These are phyloP conservation scores for Hypsizygus marmoreus DNA, from an alignment of 768 basidiomycete genomes.

Conservation along the genomic window DNA sequence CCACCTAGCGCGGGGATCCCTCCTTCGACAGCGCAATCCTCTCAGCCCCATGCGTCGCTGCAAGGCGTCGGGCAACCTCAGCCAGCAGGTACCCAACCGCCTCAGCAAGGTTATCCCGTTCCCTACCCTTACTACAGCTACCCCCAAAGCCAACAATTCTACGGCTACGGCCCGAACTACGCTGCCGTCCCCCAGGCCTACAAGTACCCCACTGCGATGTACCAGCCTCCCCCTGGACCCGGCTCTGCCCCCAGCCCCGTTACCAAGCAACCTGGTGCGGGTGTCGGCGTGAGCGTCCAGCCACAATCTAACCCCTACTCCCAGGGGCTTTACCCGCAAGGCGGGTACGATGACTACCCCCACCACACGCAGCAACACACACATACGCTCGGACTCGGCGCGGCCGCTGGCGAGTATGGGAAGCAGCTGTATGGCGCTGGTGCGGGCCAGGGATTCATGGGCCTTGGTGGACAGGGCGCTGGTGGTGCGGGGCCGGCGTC, in stretches of 20 bases:
- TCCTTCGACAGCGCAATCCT: slow-evolving; percentile 52
- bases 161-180: slow-evolving; percentile 61
- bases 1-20: slow-evolving; percentile 48
- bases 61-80: slow-evolving; percentile 58
- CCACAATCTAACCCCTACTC: slow-evolving; percentile 60
- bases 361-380: slow-evolving; percentile 61
- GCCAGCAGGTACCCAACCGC: slow-evolving; percentile 60
- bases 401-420: slow-evolving; percentile 42
- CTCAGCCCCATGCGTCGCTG: slow-evolving; percentile 55
- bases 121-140: slow-evolving; percentile 66
- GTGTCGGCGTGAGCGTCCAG: slow-evolving; percentile 45
- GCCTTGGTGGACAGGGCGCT: slow-evolving; percentile 52
- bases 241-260: slow-evolving; percentile 65
- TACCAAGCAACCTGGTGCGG: slow-evolving; percentile 63
- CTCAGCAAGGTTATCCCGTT: slow-evolving; percentile 67
- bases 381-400: slow-evolving; percentile 46
- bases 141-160: slow-evolving; percentile 76
- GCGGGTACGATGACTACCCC: slow-evolving; percentile 46
- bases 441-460: slow-evolving; percentile 62
- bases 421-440: slow-evolving; percentile 52
- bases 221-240: slow-evolving; percentile 71
- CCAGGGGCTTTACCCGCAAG: slow-evolving; percentile 66
- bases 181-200: slow-evolving; percentile 63
- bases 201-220: slow-evolving; percentile 79
- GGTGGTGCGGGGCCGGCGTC: slow-evolving; percentile 40